Percentiles rank a stretch among this genome's conserved stretches.
Evolutionary conservation across 768 basidiomycete species (phyloP).

Genomic region (Leccinellum albellum): DNA sequence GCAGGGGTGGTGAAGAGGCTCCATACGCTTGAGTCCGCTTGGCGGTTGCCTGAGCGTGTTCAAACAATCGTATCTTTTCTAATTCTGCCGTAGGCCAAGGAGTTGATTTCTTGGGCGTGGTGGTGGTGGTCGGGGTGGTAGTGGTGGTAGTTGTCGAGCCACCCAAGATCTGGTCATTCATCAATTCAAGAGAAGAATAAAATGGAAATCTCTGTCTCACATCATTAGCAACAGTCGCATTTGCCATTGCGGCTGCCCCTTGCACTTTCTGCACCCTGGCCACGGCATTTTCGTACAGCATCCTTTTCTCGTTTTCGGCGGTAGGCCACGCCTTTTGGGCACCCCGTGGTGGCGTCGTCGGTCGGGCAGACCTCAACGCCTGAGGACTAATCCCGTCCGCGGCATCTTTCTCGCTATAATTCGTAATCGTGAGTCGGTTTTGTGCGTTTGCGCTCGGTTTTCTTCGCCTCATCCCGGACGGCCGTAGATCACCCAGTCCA

Average conservation of each 20-base stretch:
- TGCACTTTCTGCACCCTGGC: slow-evolving; percentile 39
- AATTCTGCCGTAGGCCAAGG: slow-evolving; percentile 69
- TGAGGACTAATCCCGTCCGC: slow-evolving; percentile 29
- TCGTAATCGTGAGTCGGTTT: slow-evolving; percentile 41
- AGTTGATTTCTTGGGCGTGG: slow-evolving; percentile 15
- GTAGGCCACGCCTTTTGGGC: slow-evolving; percentile 20
- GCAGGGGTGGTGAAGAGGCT: slow-evolving; percentile 22
- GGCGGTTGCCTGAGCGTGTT: slow-evolving; percentile 65
- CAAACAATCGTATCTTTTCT: slow-evolving; percentile 70
- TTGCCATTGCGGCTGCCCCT: slow-evolving; percentile 27
- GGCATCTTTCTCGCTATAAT: slow-evolving; percentile 39
- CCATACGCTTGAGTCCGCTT: slow-evolving; percentile 49
- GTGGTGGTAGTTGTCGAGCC: neutral
- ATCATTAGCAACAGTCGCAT: slow-evolving; percentile 24
- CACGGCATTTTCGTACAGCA: slow-evolving; percentile 37
- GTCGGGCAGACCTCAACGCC: slow-evolving; percentile 2
- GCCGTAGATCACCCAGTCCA: slow-evolving; percentile 6
- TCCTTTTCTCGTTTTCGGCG: slow-evolving; percentile 47
- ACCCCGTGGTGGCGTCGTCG: slow-evolving; percentile 28
- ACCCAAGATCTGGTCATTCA: slow-evolving; percentile 6
- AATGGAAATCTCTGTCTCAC: slow-evolving; percentile 15
- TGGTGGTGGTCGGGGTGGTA: neutral
- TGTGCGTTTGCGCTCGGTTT: slow-evolving; percentile 30
- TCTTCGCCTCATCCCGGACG: slow-evolving; percentile 22
- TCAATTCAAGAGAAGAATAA: slow-evolving; percentile 1